Conservation (phyloP, 2,329 filamentous ascomycete genomes). For the Huntiella moniliformis region DNA sequence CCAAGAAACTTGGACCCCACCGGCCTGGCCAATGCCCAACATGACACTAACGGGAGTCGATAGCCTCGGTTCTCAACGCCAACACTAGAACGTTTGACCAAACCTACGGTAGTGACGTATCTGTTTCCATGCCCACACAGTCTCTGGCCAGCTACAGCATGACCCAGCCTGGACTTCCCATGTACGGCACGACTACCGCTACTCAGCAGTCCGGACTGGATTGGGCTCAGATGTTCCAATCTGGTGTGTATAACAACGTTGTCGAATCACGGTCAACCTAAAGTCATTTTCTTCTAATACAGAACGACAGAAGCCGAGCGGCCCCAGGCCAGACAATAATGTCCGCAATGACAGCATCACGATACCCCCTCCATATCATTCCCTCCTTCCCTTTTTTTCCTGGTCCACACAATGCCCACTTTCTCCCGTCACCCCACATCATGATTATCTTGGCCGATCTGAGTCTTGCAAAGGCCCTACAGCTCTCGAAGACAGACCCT, state of each 20-base stretch:
- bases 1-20: constrained; percentile 4
- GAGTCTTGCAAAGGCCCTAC: too few species aligned
- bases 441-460: too few species aligned
- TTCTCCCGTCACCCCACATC: too few species aligned
- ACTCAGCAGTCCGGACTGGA: constrained; percentile 47
- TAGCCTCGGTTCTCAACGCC: constrained; percentile 22
- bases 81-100: constrained; percentile 29
- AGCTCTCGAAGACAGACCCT: too few species aligned
- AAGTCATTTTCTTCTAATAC: constrained; percentile 45
- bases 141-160: constrained; percentile 47
- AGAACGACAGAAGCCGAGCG: constrained; percentile 45
- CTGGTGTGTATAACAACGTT: constrained; percentile 41
- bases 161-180: constrained; percentile 44
- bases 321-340: constrained; percentile 48
- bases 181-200: constrained; percentile 39
- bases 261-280: background rate
- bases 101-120: constrained; percentile 38
- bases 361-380: background rate
- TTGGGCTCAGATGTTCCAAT: constrained; percentile 63
- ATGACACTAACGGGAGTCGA: constrained; percentile 15
- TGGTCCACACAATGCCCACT: too few species aligned
- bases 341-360: constrained; percentile 14
- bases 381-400: too few species aligned
- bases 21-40: background rate
- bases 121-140: constrained; percentile 44